phyloP scores from a whole-genome alignment of 805 yeast genomes.

The Clavispora vitiphila region DNA sequence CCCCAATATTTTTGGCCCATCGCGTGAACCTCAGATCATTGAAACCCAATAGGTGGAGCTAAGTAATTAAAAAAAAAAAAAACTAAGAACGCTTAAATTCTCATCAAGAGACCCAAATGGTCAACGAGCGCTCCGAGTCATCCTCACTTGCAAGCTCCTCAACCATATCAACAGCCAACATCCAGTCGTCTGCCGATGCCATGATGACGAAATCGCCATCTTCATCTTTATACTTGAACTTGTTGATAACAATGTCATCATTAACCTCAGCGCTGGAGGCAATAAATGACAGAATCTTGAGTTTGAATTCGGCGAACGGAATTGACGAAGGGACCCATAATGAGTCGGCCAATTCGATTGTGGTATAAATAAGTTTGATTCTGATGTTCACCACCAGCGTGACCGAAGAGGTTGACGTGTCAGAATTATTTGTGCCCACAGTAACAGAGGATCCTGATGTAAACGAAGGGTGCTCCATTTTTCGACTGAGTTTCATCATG shows the following conservation, averaged over 20 bases:
- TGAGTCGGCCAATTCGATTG: conserved; percentile 23
- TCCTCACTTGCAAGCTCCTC: conserved; percentile 23
- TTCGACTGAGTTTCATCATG: conserved; percentile 27
- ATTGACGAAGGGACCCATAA: conserved; percentile 25
- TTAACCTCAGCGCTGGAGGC: conserved; percentile 49
- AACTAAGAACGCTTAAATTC: not conserved
- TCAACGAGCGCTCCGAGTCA: conserved; percentile 21
- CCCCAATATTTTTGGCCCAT: not conserved
- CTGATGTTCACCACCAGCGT: conserved; percentile 10
- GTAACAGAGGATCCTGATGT: conserved; percentile 14
- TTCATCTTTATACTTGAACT: conserved; percentile 83
- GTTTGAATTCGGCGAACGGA: conserved; percentile 50
- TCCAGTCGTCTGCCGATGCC: conserved; percentile 84
- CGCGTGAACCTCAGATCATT: too few species aligned
- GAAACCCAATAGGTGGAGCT: too few species aligned
- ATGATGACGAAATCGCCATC: conserved; percentile 91
- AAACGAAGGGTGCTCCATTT: not conserved
- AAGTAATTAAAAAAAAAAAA: too few species aligned
- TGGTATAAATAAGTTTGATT: conserved; percentile 31
- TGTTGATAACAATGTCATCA: conserved; percentile 45
- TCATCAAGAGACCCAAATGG: conserved; percentile 35
- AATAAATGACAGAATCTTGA: conserved; percentile 51
- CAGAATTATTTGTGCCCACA: conserved; percentile 9
- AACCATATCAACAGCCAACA: conserved; percentile 66
- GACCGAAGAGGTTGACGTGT: conserved; percentile 5